These are phyloP conservation scores for Asterophora lycoperdoides DNA, from an alignment of 768 basidiomycete genomes.

Conservation along the genomic window DNA sequence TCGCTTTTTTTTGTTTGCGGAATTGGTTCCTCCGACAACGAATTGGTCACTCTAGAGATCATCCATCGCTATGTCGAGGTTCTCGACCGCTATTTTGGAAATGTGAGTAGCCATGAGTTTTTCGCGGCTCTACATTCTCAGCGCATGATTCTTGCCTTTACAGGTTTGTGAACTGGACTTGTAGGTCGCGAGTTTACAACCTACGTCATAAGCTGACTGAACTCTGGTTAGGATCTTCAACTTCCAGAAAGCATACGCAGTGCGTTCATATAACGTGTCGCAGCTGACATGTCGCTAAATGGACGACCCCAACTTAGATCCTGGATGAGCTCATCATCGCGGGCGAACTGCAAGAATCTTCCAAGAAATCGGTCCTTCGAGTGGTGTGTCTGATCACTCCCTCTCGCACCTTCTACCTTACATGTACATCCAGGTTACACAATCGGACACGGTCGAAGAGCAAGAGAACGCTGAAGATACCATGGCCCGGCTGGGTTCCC, in stretches of 20 bases:
- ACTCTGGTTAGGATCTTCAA: slow-evolving; percentile 80
- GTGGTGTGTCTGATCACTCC: slow-evolving; percentile 31
- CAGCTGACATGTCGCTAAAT: background rate
- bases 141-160: slow-evolving; percentile 1
- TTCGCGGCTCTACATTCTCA: slow-evolving; percentile 5
- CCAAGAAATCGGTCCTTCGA: slow-evolving; percentile 81
- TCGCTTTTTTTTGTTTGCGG: slow-evolving; percentile 94
- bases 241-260: slow-evolving; percentile 98
- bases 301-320: slow-evolving; percentile 41
- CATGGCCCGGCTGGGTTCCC: slow-evolving; percentile 70
- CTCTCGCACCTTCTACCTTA: background rate
- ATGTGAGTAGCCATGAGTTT: slow-evolving; percentile 48
- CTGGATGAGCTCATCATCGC: slow-evolving; percentile 96
- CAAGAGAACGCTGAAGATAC: slow-evolving; percentile 83
- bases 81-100: slow-evolving; percentile 88
- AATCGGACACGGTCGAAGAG: slow-evolving; percentile 80
- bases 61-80: slow-evolving; percentile 94
- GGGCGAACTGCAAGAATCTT: slow-evolving; percentile 96
- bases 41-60: slow-evolving; percentile 86
- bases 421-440: slow-evolving; percentile 60
- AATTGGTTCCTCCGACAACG: slow-evolving; percentile 81
- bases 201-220: slow-evolving; percentile 6
- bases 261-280: slow-evolving; percentile 24
- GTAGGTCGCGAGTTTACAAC: slow-evolving; percentile 41
- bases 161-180: slow-evolving; percentile 94